Evolutionary conservation across 2,329 filamentous ascomycete species (phyloP), one percentile per base, ranked within the genome.

Genomic region (Stagonosporopsis tanaceti): DNA sequence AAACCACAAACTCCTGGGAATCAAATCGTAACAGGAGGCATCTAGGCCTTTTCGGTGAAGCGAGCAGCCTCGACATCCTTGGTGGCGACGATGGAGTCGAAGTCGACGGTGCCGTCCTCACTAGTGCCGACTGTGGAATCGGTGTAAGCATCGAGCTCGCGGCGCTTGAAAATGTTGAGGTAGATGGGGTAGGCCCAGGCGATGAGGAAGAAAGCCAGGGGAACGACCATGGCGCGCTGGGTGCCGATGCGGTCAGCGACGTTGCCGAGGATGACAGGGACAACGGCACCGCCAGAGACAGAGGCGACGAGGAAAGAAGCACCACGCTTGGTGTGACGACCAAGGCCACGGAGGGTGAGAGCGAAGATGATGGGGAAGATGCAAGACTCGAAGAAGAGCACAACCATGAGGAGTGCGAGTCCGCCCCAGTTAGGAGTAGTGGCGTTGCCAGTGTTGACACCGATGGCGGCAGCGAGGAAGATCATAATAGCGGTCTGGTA

Each of bases 301-400:
- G 73, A 71, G 14, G 74, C 64, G 22, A 77, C 75, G 42, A 77
- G 60, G 67, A 72, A 76, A 1, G 72, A 76, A 20, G 73, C 73
- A 30, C 75, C 75, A 39, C 75, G 74, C 69, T 77, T 77, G 57
- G 75, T 77, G 63, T 77, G 74, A 20, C 74, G 68, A 48, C 75
- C 75, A 6, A 77, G 69, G 20, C 75, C 75, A 40, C 75, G 72
- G 12, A 77, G 68, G 1, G 70, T 59, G 3, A 75, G 64, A 1
- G 75, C 73, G 59, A 77, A 76, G 61, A 77, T 77, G 54, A 75
- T 74, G 3, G 75, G 73, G 67, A 77, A 77, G 54, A 76, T 73
- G 58, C 72, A 76, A 24, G 65, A 71, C 50, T 77, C 74, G 63
- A 76, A 77, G 67, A 76, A 77, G 22, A 76, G 66, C 1, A 75